These are phyloP conservation scores for Apiosordaria backusii DNA, from an alignment of 495 filamentous ascomycete species.

Conservation along the genomic window DNA sequence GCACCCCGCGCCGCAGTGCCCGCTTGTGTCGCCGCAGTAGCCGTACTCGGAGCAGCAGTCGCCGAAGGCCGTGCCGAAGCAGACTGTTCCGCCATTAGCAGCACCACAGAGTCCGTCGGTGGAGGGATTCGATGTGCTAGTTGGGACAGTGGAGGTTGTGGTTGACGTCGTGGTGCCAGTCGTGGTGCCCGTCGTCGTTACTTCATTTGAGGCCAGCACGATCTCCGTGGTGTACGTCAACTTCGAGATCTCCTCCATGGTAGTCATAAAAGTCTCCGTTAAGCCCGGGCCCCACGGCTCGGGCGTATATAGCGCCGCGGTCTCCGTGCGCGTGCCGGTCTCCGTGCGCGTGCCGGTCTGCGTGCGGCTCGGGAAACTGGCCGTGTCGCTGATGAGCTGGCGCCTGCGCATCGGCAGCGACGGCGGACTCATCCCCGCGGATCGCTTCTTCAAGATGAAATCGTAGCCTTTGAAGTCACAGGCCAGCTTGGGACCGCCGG, in stretches of 20 bases:
- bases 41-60: constrained; percentile 9
- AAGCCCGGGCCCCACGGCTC: neutral
- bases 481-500: neutral
- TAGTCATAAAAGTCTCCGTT: neutral
- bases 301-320: neutral
- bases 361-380: neutral
- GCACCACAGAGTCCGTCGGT: constrained; percentile 10
- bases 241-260: neutral
- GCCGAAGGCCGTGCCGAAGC: constrained; percentile 4
- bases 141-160: neutral
- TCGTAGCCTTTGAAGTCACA: neutral
- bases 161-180: neutral
- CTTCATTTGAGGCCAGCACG: neutral
- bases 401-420: neutral
- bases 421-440: neutral
- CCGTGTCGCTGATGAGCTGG: neutral
- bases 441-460: neutral
- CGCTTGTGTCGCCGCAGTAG: neutral
- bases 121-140: neutral
- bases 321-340: neutral
- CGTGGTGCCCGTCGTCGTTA: neutral
- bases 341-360: neutral
- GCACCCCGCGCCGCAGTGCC: constrained; percentile 1
- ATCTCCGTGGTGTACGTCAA: neutral
- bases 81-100: constrained; percentile 8